A percentile compares a stretch with the other conserved stretches of the same genome.
Conservation (phyloP, 768 basidiomycete species). For the Xanthoconium purpureum region DNA sequence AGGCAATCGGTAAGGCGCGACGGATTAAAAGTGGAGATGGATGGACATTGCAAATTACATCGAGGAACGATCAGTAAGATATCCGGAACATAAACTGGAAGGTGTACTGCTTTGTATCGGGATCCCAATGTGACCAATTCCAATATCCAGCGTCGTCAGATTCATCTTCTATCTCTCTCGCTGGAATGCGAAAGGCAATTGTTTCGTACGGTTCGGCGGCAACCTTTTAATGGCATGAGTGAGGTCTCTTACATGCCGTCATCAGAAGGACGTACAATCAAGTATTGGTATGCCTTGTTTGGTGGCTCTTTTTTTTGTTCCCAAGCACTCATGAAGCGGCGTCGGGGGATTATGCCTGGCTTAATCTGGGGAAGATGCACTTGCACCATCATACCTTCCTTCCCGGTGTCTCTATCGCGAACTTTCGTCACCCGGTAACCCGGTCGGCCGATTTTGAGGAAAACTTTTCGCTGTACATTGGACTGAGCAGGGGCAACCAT, state of each 20-base stretch:
- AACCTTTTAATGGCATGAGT: conserved; percentile 53
- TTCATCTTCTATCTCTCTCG: conserved; percentile 95
- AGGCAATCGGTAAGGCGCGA: not conserved
- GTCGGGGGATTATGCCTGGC: conserved; percentile 73
- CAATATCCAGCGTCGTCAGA: conserved; percentile 85
- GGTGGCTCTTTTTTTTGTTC: conserved; percentile 95
- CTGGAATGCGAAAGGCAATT: conserved; percentile 97
- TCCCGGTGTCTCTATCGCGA: conserved; percentile 82
- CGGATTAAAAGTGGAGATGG: not conserved
- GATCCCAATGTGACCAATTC: conserved; percentile 99
- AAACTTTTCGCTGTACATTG: conserved; percentile 85
- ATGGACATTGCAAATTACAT: conserved; percentile 5
- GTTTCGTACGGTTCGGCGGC: conserved; percentile 99
- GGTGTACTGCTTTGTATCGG: conserved; percentile 97
- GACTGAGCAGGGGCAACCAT: conserved; percentile 84
- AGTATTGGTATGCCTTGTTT: conserved; percentile 95
- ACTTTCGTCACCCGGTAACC: conserved; percentile 98
- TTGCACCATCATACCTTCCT: conserved; percentile 97
- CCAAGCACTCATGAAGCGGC: conserved; percentile 96
- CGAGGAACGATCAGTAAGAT: conserved; percentile 28
- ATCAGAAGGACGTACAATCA: conserved; percentile 66
- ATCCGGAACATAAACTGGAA: conserved; percentile 96
- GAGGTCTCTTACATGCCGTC: conserved; percentile 23
- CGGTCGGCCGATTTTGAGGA: conserved; percentile 95
- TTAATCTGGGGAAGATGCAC: conserved; percentile 96